Evolutionary conservation across 768 basidiomycete genomes (phyloP).

Genomic region (Coprinopsis marcescibilis): DNA sequence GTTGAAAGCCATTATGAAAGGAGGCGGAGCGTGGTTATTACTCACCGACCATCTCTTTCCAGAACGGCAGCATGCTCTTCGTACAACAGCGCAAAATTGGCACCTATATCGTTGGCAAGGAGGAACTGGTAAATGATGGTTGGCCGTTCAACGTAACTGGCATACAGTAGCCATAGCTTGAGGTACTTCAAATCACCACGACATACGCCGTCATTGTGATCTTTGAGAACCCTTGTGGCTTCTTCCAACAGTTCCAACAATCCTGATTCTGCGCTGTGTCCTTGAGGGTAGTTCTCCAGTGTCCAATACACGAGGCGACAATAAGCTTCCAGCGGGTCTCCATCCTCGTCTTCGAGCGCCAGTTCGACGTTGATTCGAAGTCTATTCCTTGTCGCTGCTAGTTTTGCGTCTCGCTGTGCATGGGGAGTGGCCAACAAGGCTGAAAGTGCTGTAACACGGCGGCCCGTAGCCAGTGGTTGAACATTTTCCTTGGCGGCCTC

Average conservation of each 20-base stretch:
- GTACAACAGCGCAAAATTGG: constrained; percentile 73
- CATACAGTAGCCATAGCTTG: constrained; percentile 92
- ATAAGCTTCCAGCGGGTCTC: constrained; percentile 83
- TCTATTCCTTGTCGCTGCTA: constrained; percentile 57
- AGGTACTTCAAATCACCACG: constrained; percentile 79
- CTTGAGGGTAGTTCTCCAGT: constrained; percentile 90
- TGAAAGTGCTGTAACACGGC: constrained; percentile 73
- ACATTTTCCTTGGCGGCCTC: constrained; percentile 87
- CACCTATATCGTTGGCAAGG: constrained; percentile 87
- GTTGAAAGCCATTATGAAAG: constrained; percentile 5
- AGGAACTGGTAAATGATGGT: constrained; percentile 86
- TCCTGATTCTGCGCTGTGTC: constrained; percentile 82
- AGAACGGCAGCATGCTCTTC: constrained; percentile 87
- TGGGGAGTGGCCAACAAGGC: constrained; percentile 72
- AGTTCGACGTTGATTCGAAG: constrained; percentile 69
- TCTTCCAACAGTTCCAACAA: constrained; percentile 91
- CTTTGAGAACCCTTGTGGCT: constrained; percentile 80
- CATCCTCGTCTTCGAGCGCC: constrained; percentile 76
- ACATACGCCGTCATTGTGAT: constrained; percentile 69
- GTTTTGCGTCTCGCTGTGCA: constrained; percentile 65
- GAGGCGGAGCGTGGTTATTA: constrained; percentile 10
- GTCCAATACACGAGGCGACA: constrained; percentile 87
- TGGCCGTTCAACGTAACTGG: constrained; percentile 86
- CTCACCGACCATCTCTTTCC: constrained; percentile 77
- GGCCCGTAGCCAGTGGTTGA: constrained; percentile 74